These are phyloP conservation scores for Ramaria rubella DNA, from an alignment of 768 basidiomycete genomes.

Conservation along the genomic window DNA sequence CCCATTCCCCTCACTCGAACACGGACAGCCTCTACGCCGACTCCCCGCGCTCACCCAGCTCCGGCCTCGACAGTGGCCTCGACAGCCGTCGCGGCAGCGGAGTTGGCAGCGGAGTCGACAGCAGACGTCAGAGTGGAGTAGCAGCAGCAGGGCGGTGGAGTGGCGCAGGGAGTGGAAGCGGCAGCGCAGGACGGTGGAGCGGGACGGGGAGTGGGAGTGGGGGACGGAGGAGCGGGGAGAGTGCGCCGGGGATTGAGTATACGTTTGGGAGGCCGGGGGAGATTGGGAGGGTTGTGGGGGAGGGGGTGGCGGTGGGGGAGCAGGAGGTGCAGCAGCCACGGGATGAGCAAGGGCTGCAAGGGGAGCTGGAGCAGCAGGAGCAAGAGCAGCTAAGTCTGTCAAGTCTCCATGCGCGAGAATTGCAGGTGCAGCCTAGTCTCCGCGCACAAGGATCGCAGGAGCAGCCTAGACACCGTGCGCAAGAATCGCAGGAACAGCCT, in stretches of 20 bases:
- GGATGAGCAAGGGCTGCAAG: too few relatives aligned
- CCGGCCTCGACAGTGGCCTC: conserved; percentile 8
- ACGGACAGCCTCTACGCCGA: conserved; percentile 5
- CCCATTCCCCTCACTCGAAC: too few relatives aligned
- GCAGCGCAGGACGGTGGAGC: conserved; percentile 13
- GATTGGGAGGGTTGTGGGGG: not conserved
- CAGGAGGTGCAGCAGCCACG: not conserved
- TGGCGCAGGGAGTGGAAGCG: conserved; percentile 15
- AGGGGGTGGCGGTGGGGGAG: not conserved
- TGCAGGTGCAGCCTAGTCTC: not conserved
- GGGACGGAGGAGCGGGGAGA: conserved; percentile 41
- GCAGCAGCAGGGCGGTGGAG: too few relatives aligned
- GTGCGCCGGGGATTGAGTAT: conserved; percentile 54
- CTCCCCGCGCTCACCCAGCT: not conserved
- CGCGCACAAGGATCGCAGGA: not conserved
- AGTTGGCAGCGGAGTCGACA: not conserved
- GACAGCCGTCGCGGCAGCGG: conserved; percentile 9
- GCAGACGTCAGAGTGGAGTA: not conserved
- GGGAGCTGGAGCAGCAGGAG: not conserved
- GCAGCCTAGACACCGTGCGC: too few relatives aligned
- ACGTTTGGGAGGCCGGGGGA: conserved; percentile 58
- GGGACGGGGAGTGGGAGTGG: conserved; percentile 30
- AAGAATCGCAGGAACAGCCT: too few relatives aligned
- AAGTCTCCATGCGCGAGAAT: not conserved
- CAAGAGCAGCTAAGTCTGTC: not conserved